Conservation (phyloP, 2,329 filamentous ascomycete species). For the Calonectria pseudoreteaudii region DNA sequence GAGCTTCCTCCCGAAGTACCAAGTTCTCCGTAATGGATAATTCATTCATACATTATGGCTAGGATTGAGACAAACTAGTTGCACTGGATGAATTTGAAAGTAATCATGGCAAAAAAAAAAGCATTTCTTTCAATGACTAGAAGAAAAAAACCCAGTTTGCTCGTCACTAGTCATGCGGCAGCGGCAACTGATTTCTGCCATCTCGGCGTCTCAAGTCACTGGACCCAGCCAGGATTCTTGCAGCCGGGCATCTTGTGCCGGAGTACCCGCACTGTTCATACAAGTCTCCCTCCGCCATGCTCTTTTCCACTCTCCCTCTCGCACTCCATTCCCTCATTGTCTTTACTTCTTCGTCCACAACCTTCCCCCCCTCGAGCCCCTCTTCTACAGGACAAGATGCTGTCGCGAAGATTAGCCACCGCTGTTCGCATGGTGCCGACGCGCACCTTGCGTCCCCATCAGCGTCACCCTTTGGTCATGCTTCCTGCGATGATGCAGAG, state of each 20-base stretch:
- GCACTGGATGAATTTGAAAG: not conserved
- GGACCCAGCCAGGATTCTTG: not conserved
- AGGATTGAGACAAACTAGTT: not conserved
- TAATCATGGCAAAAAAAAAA: not conserved
- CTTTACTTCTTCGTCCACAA: not conserved
- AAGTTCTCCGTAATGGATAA: not conserved
- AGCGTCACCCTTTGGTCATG: slow-evolving; percentile 48
- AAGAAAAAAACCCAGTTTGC: not conserved
- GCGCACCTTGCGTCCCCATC: slow-evolving; percentile 49
- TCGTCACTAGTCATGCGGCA: not conserved
- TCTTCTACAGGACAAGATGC: slow-evolving; percentile 46
- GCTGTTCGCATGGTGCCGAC: slow-evolving; percentile 58
- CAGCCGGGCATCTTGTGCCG: not conserved
- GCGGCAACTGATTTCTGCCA: not conserved
- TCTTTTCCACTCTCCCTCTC: not conserved
- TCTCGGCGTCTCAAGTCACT: not conserved
- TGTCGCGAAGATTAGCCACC: slow-evolving; percentile 57
- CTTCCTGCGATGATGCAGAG: slow-evolving; percentile 65
- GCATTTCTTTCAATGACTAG: not conserved
- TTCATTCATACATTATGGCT: not conserved
- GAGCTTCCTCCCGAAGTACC: not conserved
- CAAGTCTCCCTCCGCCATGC: not conserved
- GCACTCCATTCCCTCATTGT: not conserved
- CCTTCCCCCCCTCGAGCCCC: not conserved
- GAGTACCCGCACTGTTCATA: not conserved